Evolutionary conservation across 1,139 yeast species (phyloP), one percentile per base, ranked within the genome.

Genomic region (Casaregolazyma suthepensis): DNA sequence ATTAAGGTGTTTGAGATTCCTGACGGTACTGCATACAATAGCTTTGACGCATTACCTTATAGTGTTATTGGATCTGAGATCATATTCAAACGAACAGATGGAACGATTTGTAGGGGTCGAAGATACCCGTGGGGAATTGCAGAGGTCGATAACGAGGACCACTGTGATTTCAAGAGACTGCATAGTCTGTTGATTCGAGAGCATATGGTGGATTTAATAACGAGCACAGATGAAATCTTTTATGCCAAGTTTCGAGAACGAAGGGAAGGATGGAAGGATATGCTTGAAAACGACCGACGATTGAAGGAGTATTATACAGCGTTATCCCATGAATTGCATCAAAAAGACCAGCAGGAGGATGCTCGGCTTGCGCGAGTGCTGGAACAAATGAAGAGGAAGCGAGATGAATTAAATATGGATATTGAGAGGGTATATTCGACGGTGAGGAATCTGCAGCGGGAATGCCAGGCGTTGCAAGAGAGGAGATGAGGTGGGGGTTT

Each of bases 161-260:
- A 83, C 63, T 82, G 94, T 67, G 95, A 88, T 64, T 85, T 85
- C 60, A 55, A 66, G 6, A 71, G 71, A 38, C 72, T 88, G 56
- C 77, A 82, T 58, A 73, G 83, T 60, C 75, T 85, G 37, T 70
- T 87, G 59, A 73, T 87, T 75, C 83, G 86, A 42, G 78, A 80
- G 56, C 78, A 81, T 62, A 85, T 80, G 59, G 78, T 90, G 67
- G 96, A 90, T 70, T 77, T 90, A 65, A 78, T 89, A 51, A 78
- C 85, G 60, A 81, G 89, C 5, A 89, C 97, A 9, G 82, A 87
- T 66, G 95, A 87, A 66, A 67, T 82, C 57, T 96, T 88, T 71
- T 90, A 84, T 66, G 94, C 87, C n/a, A n/a, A 57, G 53, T 15
- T 56, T 55, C 15, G 54, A 45, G 7, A 40, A 5, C 10, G 43